Percentiles rank a stretch among this genome's conserved stretches.
phyloP scores from a whole-genome alignment of 1,284 basidiomycete species.

The Tilletia indica region DNA sequence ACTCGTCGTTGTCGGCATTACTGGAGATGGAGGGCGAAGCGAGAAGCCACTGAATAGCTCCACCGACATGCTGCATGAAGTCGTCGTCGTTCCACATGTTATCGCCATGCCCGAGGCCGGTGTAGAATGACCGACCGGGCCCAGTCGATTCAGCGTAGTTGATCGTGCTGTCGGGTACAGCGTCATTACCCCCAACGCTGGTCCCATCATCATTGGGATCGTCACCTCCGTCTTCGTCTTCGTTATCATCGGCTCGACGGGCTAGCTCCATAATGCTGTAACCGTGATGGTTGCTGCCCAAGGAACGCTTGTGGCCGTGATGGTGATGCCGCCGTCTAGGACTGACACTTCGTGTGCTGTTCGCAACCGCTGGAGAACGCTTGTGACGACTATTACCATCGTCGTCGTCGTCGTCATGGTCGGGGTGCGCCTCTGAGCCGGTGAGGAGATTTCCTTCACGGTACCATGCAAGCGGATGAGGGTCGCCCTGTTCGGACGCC shows the following conservation, averaged over 20 bases:
- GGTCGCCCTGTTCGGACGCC: constrained; percentile 30
- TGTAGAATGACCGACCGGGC: constrained; percentile 39
- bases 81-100: constrained; percentile 35
- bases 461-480: constrained; percentile 49
- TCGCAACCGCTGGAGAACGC: not conserved
- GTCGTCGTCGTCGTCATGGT: constrained; percentile 39
- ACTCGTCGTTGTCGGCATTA: not conserved
- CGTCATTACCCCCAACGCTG: constrained; percentile 26
- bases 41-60: constrained; percentile 41
- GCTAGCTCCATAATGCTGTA: not conserved
- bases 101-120: constrained; percentile 38
- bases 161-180: constrained; percentile 23
- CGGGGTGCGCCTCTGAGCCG: constrained; percentile 30
- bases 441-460: constrained; percentile 38
- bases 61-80: constrained; percentile 40
- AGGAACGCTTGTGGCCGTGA: not conserved
- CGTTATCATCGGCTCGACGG: not conserved
- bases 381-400: constrained; percentile 21
- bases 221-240: not conserved
- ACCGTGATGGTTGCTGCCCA: not conserved
- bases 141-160: constrained; percentile 20
- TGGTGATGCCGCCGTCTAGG: not conserved
- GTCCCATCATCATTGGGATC: not conserved
- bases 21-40: constrained; percentile 32
- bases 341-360: not conserved